These are phyloP conservation scores for Coffea canephora DNA, from an alignment of 257 asterid species.

Conservation along the genomic window DNA sequence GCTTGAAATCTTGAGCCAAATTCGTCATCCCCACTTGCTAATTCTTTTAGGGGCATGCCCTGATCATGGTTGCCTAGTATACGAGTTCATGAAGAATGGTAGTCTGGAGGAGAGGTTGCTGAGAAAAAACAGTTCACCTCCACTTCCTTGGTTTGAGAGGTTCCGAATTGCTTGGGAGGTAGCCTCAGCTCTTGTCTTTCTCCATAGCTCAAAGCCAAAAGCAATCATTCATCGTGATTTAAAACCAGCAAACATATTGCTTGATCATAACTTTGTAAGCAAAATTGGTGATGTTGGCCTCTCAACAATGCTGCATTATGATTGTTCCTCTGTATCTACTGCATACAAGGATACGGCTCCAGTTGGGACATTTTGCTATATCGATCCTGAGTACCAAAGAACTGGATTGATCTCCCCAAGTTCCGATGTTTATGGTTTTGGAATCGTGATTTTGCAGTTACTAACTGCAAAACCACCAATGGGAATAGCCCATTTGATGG, in stretches of 20 bases:
- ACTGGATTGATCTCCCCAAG: conserved; percentile 61
- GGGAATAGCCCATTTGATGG: conserved; percentile 57
- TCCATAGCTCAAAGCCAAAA: conserved; percentile 68
- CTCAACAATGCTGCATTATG: conserved; percentile 49
- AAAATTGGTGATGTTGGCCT: conserved; percentile 92
- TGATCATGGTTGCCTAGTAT: conserved; percentile 68
- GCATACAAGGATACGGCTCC: conserved; percentile 42
- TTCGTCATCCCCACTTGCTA: conserved; percentile 83
- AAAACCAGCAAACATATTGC: conserved; percentile 87
- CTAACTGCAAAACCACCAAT: conserved; percentile 75
- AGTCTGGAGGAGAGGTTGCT: conserved; percentile 71
- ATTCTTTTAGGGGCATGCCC: conserved; percentile 88
- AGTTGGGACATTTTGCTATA: conserved; percentile 77
- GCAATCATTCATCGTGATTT: conserved; percentile 84
- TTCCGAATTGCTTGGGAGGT: conserved; percentile 84
- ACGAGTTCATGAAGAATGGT: conserved; percentile 91
- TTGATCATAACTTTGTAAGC: conserved; percentile 69
- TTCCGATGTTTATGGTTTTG: conserved; percentile 79
- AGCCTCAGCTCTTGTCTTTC: conserved; percentile 81
- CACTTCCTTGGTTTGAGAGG: conserved; percentile 74
- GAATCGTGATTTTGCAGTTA: conserved; percentile 70
- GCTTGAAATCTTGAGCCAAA: conserved; percentile 77
- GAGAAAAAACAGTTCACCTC: conserved; percentile 49
- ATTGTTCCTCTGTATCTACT: conserved; percentile 29
- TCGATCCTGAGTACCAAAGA: conserved; percentile 91